These are phyloP conservation scores for Apocynum venetum DNA, from an alignment of 257 asterid species.

Conservation along the genomic window DNA sequence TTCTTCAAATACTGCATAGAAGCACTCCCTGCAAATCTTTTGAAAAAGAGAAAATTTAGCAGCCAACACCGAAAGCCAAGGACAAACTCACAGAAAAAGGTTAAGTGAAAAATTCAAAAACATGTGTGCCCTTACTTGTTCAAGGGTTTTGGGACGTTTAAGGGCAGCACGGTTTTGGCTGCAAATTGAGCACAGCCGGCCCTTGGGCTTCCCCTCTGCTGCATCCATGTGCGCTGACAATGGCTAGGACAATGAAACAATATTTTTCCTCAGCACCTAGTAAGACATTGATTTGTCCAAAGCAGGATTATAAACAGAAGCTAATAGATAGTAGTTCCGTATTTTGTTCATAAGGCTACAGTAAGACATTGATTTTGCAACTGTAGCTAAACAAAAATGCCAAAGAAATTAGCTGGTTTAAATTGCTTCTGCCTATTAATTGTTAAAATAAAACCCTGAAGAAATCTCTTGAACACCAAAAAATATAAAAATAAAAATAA, in stretches of 20 bases:
- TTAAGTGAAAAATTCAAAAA: not conserved
- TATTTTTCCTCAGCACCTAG: not conserved
- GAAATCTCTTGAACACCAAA: no score
- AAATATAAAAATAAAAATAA: no score
- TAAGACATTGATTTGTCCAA: not conserved
- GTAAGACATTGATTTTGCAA: no score
- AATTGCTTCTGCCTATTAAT: no score
- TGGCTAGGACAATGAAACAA: not conserved
- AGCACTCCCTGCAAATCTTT: conserved; percentile 92
- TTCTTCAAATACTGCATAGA: conserved; percentile 73
- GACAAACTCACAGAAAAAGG: not conserved
- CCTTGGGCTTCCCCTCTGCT: conserved; percentile 41
- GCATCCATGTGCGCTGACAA: conserved; percentile 20
- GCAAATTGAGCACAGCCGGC: conserved; percentile 60
- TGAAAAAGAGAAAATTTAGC: not conserved
- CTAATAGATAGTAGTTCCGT: not conserved
- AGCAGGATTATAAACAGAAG: not conserved
- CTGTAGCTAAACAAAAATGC: no score
- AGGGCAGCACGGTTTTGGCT: conserved; percentile 68
- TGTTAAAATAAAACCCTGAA: no score
- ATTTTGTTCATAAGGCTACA: not conserved
- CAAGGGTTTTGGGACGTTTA: conserved; percentile 91
- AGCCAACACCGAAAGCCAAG: not conserved
- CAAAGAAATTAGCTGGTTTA: no score
- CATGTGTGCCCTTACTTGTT: conserved; percentile 42